Base-by-base conservation (phyloP, 495 filamentous ascomycete genomes). In the Tricharina praecox region DNA sequence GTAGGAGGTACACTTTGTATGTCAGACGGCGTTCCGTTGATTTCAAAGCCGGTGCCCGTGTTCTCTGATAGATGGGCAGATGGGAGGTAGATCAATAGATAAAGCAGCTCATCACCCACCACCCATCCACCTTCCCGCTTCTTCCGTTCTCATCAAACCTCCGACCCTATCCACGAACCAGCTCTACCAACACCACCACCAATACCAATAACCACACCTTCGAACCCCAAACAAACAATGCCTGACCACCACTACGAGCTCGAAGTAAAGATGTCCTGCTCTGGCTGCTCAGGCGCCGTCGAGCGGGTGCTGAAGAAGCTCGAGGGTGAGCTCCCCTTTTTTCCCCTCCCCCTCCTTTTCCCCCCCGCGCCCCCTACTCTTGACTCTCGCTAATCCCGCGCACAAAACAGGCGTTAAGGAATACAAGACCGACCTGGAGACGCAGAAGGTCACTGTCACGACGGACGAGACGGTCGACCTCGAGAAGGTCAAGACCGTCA, bases 221-320 rank as follows among this genome's bases (percentile, higher is more conserved):
- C 23, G 15, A 16, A 1, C 11, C 8, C 7, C 10, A 26, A 23
- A 21, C 5, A 35, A 35, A 35, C 40, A 20, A 10, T 40, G 9
- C 28, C 15, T 9, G 45, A n/a, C 15, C 24, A 32, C 47, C 70
- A 73, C 61, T 78, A 77, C 69, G 65, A 72, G 47, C 86, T 87
- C 68, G 70, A 69, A 55, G 71, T 85, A 58, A 67, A 60, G 63
- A 79, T 78, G 70, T 66, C 64, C 62, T 77, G 75, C 63, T 68
- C 74, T 59, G 77, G 79, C 56, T 79, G 74, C 67, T 78, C 76
- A 0, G 68, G 70, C 48, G 70, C 73, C 11, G 65, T 97, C 4
- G 81, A 90, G 57, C 71, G 85, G n/a, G 85, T 94, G n/a, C 72
- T 97, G n/a, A 87, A 81, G 64, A 93, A 79, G 66, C 73, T 93